A percentile compares a stretch with the other conserved stretches of the same genome.
Conservation (phyloP, 225 moss, liverwort and hornwort species). For the Bryum argenteum region DNA sequence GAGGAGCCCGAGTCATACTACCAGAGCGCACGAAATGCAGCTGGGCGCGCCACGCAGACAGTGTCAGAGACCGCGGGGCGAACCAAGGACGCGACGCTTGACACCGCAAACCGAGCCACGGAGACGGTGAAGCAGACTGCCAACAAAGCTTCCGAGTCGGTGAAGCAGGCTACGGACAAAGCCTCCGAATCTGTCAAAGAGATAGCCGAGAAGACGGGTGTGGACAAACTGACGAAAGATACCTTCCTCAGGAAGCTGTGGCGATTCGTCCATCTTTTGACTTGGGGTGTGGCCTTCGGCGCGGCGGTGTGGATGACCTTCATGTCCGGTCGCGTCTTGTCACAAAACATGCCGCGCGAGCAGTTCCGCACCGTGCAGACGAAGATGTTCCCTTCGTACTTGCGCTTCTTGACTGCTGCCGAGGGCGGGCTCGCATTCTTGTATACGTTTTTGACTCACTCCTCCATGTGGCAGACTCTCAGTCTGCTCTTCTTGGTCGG, state of each 20-base stretch:
- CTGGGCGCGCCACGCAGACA: background rate
- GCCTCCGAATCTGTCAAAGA: conserved; percentile 25
- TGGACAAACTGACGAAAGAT: conserved; percentile 30
- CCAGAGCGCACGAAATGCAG: conserved; percentile 25
- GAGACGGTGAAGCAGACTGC: conserved; percentile 17
- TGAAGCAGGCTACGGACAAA: background rate
- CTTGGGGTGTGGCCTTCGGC: conserved; percentile 60
- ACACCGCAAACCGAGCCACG: conserved; percentile 26
- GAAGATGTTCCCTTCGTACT: conserved; percentile 63
- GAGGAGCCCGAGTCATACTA: conserved; percentile 36
- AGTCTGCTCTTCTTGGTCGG: conserved; percentile 45
- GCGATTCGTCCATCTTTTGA: conserved; percentile 54
- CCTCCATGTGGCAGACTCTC: conserved; percentile 54
- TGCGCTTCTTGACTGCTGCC: conserved; percentile 51
- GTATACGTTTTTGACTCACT: conserved; percentile 37
- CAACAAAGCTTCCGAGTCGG: conserved; percentile 18
- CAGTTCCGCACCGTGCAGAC: conserved; percentile 82
- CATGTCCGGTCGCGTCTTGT: conserved; percentile 61
- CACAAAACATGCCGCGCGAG: conserved; percentile 58
- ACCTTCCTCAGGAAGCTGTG: conserved; percentile 42
- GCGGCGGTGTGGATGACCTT: conserved; percentile 87
- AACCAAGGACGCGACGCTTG: conserved; percentile 38
- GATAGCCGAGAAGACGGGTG: conserved; percentile 21
- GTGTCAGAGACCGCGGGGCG: conserved; percentile 10
- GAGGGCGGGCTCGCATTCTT: conserved; percentile 48